Evolutionary conservation across 768 basidiomycete genomes (phyloP).

Genomic region (Mycena metata): DNA sequence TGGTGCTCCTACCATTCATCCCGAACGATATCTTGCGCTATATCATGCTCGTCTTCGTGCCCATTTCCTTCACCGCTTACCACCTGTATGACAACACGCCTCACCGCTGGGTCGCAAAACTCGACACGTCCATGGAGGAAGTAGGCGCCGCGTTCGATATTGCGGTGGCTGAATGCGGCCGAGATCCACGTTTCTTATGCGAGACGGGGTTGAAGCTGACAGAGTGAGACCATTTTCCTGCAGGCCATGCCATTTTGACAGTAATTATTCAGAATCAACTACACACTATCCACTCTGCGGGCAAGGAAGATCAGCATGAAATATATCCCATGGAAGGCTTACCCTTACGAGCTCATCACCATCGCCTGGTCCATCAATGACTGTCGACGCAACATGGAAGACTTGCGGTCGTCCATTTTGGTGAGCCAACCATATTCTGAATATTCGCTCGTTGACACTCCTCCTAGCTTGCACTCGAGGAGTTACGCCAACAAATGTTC

Average conservation of each 20-base stretch:
- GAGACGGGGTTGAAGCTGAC: slow-evolving; percentile 9
- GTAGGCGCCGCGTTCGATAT: slow-evolving; percentile 2
- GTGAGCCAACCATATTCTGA: background rate
- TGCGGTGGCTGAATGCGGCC: slow-evolving; percentile 7
- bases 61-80: background rate
- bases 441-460: background rate
- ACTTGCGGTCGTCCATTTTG: slow-evolving; percentile 8
- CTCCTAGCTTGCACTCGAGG: slow-evolving; percentile 15
- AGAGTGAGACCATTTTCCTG: background rate
- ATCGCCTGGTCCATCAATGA: background rate
- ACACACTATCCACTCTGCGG: background rate
- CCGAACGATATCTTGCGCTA: background rate
- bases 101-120: background rate
- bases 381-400: slow-evolving; percentile 2
- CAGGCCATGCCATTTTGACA: background rate
- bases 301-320: background rate
- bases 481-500: slow-evolving; percentile 12
- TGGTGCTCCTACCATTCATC: slow-evolving; percentile 4
- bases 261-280: background rate
- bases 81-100: too few species aligned
- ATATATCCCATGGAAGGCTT: slow-evolving; percentile 5
- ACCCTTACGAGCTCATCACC: background rate
- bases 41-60: background rate
- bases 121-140: slow-evolving; percentile 3
- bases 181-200: slow-evolving; percentile 19